These are phyloP conservation scores for Porcisia deanei DNA, from an alignment of 208 protist species.

Conservation along the genomic window DNA sequence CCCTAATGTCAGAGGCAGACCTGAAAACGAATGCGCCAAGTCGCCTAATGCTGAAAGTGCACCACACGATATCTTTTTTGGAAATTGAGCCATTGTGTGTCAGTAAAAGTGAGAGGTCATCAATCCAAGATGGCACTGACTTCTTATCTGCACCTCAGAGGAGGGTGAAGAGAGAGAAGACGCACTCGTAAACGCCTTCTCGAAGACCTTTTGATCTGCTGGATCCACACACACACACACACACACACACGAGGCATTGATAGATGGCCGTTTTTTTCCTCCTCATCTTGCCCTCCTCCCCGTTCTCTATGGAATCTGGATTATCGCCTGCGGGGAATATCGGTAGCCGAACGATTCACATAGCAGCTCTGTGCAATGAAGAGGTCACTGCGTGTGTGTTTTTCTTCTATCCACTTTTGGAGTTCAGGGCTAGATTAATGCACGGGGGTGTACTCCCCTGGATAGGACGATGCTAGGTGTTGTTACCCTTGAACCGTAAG, in stretches of 20 bases:
- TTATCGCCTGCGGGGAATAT: not conserved
- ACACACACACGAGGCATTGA: not conserved
- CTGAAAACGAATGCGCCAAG: slow-evolving; percentile 47
- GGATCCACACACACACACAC: not conserved
- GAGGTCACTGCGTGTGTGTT: not conserved
- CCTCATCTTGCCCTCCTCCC: not conserved
- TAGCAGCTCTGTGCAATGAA: not conserved
- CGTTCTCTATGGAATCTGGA: not conserved
- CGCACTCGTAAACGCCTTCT: not conserved
- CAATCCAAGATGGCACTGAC: not conserved
- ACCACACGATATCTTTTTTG: slow-evolving; percentile 21
- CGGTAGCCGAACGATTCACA: not conserved
- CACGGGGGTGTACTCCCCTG: not conserved
- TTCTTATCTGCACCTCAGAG: not conserved
- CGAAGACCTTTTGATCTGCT: not conserved
- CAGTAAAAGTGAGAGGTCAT: not conserved
- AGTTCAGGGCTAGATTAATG: not conserved
- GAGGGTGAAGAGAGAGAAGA: not conserved
- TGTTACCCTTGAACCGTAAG: not conserved
- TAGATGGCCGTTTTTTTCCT: not conserved
- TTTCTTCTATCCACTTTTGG: not conserved
- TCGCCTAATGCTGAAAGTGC: slow-evolving; percentile 65
- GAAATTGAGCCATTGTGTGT: slow-evolving; percentile 1
- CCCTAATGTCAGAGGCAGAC: slow-evolving; percentile 54
- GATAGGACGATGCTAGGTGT: too few relatives aligned